Evolutionary conservation across 2,329 filamentous ascomycete species (phyloP).

Genomic region (Penicillium sp.): DNA sequence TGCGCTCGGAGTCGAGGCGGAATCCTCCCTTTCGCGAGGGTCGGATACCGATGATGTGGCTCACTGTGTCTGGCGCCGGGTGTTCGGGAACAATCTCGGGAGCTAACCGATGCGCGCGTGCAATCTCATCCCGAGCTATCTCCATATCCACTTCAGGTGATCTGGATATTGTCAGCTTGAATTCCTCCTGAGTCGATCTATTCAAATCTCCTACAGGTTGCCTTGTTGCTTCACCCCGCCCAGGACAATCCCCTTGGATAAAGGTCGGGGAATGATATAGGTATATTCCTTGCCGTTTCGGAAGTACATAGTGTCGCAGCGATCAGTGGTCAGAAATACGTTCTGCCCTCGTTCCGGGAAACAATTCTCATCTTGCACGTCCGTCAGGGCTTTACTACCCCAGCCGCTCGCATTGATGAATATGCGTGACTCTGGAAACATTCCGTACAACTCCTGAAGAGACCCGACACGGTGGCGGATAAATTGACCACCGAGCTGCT

Average conservation of each 20-base stretch:
- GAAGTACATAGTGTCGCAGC: constrained; percentile 34
- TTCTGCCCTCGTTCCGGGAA: constrained; percentile 40
- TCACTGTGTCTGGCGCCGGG: constrained; percentile 28
- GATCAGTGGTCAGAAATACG: constrained; percentile 34
- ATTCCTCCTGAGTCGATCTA: neutral
- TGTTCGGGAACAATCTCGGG: constrained; percentile 35
- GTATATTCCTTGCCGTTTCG: constrained; percentile 39
- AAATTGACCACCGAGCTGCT: constrained; percentile 33
- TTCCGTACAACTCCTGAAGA: constrained; percentile 32
- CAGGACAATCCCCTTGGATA: constrained; percentile 33
- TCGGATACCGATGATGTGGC: constrained; percentile 38
- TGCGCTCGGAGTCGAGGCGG: constrained; percentile 32
- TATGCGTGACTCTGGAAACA: constrained; percentile 36
- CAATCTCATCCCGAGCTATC: constrained; percentile 38
- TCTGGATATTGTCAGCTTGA: constrained; percentile 18
- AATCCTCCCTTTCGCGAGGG: constrained; percentile 36
- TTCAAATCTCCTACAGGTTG: constrained; percentile 23
- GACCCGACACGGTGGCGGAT: constrained; percentile 35
- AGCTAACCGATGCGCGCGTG: constrained; percentile 38
- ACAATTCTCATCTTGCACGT: constrained; percentile 36
- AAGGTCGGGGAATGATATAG: constrained; percentile 38
- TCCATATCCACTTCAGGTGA: constrained; percentile 37
- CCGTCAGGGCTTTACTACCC: constrained; percentile 34
- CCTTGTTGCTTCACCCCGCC: constrained; percentile 37
- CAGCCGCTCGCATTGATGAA: constrained; percentile 42